Percentiles rank a stretch among this genome's conserved stretches.
Evolutionary conservation across 306 rosid genomes (phyloP).

Genomic region (Hylodesmum podocarpum): DNA sequence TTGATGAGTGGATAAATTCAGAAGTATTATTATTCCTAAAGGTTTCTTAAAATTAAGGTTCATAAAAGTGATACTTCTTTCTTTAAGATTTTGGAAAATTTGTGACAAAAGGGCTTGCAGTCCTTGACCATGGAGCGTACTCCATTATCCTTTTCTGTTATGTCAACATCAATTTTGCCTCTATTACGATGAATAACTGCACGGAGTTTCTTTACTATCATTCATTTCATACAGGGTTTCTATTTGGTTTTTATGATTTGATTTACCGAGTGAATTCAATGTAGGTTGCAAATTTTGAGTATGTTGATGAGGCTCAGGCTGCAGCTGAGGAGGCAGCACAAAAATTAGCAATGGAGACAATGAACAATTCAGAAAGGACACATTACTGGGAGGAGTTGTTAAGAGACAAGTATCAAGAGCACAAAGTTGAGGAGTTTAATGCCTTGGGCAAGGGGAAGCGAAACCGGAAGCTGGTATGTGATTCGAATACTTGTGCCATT

Average conservation of each 20-base stretch:
- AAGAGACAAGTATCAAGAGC: conserved; percentile 80
- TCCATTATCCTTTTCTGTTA: neutral
- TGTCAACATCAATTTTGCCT: neutral
- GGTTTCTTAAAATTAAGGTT: neutral
- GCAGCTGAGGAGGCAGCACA: conserved; percentile 77
- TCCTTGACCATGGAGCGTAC: conserved; percentile 17
- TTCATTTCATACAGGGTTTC: neutral
- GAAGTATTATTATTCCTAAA: neutral
- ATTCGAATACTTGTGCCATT: neutral
- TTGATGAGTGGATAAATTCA: neutral
- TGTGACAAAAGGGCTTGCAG: neutral
- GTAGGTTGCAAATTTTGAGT: conserved; percentile 96
- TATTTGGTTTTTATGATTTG: conserved; percentile 6
- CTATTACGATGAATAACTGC: neutral
- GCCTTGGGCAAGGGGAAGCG: conserved; percentile 96
- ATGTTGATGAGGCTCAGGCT: conserved; percentile 86
- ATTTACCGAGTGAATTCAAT: conserved; percentile 19
- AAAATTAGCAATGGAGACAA: conserved; percentile 50
- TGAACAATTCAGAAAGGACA: conserved; percentile 60
- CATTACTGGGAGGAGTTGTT: conserved; percentile 96
- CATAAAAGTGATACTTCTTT: neutral
- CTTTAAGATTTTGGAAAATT: neutral
- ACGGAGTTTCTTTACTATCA: neutral
- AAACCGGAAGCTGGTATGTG: conserved; percentile 83
- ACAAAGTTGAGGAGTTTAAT: conserved; percentile 85